These are phyloP conservation scores for Tagetes erecta DNA, from an alignment of 129 eudicot genomes.

Conservation along the genomic window DNA sequence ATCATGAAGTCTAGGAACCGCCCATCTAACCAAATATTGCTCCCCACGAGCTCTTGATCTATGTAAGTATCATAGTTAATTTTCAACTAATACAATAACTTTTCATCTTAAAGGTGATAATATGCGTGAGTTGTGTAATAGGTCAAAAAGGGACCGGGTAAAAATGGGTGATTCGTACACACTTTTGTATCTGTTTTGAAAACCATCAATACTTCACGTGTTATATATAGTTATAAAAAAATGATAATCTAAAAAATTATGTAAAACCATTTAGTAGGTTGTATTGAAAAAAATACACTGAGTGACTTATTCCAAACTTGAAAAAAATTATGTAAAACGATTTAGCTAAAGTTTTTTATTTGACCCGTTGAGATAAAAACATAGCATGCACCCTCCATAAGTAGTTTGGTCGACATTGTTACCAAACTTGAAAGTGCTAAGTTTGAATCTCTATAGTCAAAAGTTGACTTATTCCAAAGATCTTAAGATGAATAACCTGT, in stretches of 20 bases:
- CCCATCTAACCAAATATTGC: constrained; percentile 92
- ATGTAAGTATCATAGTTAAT: background rate
- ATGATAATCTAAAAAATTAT: background rate
- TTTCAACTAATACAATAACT: background rate
- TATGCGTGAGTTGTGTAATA: background rate
- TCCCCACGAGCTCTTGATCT: constrained; percentile 82
- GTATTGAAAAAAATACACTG: background rate
- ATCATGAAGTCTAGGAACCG: constrained; percentile 71
- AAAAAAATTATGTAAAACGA: too few relatives aligned
- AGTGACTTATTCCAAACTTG: too few relatives aligned
- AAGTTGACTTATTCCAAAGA: background rate
- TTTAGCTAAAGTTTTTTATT: too few relatives aligned
- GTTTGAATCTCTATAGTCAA: background rate
- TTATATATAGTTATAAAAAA: background rate
- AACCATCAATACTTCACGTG: background rate
- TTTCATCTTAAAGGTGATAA: constrained; percentile 2
- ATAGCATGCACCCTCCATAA: background rate
- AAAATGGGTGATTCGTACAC: background rate
- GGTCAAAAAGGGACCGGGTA: background rate
- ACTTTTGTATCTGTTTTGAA: background rate
- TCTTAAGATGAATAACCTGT: constrained; percentile 54
- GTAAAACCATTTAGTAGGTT: background rate
- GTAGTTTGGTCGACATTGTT: background rate
- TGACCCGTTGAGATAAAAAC: background rate
- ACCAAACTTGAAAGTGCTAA: background rate